Base-by-base conservation (phyloP, 1,139 yeast genomes). In the Zhuliangozyma parablackwelliae region DNA sequence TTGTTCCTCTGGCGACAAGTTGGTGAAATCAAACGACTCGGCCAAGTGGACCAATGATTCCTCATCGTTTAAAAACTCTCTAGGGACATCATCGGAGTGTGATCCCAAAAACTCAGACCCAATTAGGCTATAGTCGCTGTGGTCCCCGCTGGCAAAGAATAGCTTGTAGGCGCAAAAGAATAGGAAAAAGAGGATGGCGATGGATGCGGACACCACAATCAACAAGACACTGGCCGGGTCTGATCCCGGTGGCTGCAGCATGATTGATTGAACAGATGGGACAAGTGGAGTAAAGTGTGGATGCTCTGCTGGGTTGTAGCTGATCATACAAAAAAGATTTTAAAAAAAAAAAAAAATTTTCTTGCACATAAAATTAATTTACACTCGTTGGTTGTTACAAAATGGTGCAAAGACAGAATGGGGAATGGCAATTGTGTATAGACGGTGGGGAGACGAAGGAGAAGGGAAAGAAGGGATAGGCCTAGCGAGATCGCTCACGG, bases 1-100 rank as follows among this genome's bases (percentile, higher is more conserved):
- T 44, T 69, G 75, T 40, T 70, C 76, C 43, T 69, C 75, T 2
- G 75, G 75, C 1, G 72, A 61, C 24, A 70, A 51, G 12, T 50
- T 48, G 10, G 64, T 54, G 45, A 60, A 69, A 39, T 67, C 71
- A 44, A 50, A 68, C 32, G 65, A 66, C 21, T 66, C 64, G 1
- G 69, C 64, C 36, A 70, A 53, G 13, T 58, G 60, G 9, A 41
- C 42, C 29, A 69, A 50, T 4, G 69, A 46, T 43, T 69, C 74
- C 36, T 68, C 72, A 45, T 69, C 75, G 45, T 69, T 67, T 21
- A 69, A 48, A 42, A 64, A 69, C 40, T 65, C 75, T 27, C 57
- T 53, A 5, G 72, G 72, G 5, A 66, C 54, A 30, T 60, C 56
- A 32, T 41, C 40, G 21, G 46, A 41, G 27, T 42, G 43, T 7